Conservation (phyloP, 345 rosid genomes). For the Melaleuca quinquenervia region DNA sequence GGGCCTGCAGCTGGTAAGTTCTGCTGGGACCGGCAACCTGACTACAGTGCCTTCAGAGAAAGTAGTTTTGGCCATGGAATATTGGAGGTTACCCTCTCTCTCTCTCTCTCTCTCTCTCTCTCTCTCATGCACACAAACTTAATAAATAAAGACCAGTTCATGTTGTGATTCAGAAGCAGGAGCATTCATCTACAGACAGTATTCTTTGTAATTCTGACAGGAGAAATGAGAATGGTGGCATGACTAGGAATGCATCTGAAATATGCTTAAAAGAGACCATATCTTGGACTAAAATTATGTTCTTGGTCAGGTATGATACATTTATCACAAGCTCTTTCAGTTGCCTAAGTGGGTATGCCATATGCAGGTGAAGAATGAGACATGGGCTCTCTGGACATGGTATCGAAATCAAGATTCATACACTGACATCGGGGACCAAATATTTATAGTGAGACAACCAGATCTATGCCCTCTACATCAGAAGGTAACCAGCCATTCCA, state of each 20-base stretch:
- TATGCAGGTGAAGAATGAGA: constrained; percentile 69
- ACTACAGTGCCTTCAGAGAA: constrained; percentile 83
- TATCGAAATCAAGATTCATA: constrained; percentile 64
- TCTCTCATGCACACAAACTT: neutral
- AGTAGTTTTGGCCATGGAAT: constrained; percentile 95
- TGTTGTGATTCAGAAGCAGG: neutral
- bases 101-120: neutral
- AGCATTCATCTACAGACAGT: neutral
- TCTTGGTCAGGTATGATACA: neutral
- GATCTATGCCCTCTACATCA: constrained; percentile 21
- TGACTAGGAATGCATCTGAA: neutral
- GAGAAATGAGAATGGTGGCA: neutral
- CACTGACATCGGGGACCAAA: constrained; percentile 45
- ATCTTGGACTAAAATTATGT: neutral
- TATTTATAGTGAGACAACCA: constrained; percentile 78
- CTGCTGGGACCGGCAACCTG: constrained; percentile 91
- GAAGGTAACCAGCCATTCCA: neutral
- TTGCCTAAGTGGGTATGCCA: neutral
- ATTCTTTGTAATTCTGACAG: neutral
- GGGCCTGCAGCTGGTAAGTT: constrained; percentile 60
- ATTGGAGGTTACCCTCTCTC: constrained; percentile 48
- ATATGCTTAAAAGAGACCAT: neutral
- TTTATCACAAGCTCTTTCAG: neutral
- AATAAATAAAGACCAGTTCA: neutral
- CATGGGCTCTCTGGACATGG: constrained; percentile 92